A percentile compares a stretch with the other conserved stretches of the same genome.
phyloP scores from a whole-genome alignment of 768 basidiomycete genomes.

The Leucogyrophana mollusca region DNA sequence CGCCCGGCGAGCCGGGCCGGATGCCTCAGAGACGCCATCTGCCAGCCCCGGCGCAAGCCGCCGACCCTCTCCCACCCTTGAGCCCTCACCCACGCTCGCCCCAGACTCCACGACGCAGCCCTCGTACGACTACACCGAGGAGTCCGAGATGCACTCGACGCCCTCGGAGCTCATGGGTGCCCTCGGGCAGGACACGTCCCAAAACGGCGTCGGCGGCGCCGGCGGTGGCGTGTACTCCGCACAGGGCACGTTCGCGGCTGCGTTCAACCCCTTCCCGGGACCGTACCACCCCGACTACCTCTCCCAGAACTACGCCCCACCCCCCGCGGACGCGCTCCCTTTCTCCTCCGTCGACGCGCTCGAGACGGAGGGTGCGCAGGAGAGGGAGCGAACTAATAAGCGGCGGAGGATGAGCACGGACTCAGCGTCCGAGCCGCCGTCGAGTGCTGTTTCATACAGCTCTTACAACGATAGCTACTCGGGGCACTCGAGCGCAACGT shows the following conservation, averaged over 20 bases:
- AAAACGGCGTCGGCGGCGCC: slow-evolving; percentile 20
- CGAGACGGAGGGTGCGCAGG: slow-evolving; percentile 37
- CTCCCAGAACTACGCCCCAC: slow-evolving; percentile 45
- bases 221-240: too few species aligned
- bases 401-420: slow-evolving; percentile 70
- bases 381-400: slow-evolving; percentile 50
- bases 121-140: slow-evolving; percentile 49
- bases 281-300: slow-evolving; percentile 77
- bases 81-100: slow-evolving; percentile 63
- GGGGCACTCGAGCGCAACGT: slow-evolving; percentile 52
- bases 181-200: slow-evolving; percentile 32
- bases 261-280: slow-evolving; percentile 58
- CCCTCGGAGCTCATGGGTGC: slow-evolving; percentile 56
- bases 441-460: slow-evolving; percentile 62
- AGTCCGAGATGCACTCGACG: slow-evolving; percentile 32
- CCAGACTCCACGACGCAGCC: slow-evolving; percentile 68
- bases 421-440: slow-evolving; percentile 50
- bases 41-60: slow-evolving; percentile 74
- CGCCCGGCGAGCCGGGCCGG: slow-evolving; percentile 55
- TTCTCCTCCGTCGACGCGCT: slow-evolving; percentile 48
- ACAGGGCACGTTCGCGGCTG: slow-evolving; percentile 26
- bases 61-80: slow-evolving; percentile 64
- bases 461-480: slow-evolving; percentile 64
- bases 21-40: slow-evolving; percentile 66
- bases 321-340: slow-evolving; percentile 50